Percentiles rank a stretch among this genome's conserved stretches.
Evolutionary conservation across 1,139 yeast species (phyloP).

Genomic region (Yamadazyma dendronema): DNA sequence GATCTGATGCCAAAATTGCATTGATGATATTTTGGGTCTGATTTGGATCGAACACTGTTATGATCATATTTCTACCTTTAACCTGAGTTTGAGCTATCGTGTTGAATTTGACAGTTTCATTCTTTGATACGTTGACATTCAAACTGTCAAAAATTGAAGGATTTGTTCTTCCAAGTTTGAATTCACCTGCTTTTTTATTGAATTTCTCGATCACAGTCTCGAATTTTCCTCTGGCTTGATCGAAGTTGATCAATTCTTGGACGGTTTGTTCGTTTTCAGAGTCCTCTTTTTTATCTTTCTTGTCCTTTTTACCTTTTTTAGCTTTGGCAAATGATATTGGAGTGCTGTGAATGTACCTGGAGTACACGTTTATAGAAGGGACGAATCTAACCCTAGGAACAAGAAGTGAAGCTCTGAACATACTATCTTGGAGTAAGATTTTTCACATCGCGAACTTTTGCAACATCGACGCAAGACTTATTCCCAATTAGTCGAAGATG

Average conservation of each 20-base stretch:
- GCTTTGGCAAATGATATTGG: background rate
- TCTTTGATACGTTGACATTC: constrained; percentile 49
- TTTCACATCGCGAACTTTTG: background rate
- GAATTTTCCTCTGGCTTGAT: constrained; percentile 46
- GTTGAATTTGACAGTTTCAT: constrained; percentile 47
- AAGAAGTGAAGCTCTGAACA: background rate
- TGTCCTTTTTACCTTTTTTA: constrained; percentile 8
- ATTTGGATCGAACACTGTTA: constrained; percentile 83
- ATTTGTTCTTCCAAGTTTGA: constrained; percentile 66
- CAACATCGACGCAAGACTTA: background rate
- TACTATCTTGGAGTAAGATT: background rate
- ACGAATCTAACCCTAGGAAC: background rate
- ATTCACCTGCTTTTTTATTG: constrained; percentile 54
- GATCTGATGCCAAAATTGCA: constrained; percentile 62
- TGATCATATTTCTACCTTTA: constrained; percentile 66
- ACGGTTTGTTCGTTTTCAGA: constrained; percentile 10
- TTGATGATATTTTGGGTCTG: constrained; percentile 68
- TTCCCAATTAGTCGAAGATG: too few relatives aligned
- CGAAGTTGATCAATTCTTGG: constrained; percentile 31
- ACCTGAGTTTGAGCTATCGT: constrained; percentile 73
- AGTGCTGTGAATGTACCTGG: background rate
- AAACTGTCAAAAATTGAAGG: constrained; percentile 66
- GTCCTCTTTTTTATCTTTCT: constrained; percentile 17
- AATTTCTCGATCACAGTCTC: constrained; percentile 51
- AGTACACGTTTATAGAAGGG: background rate